Evolutionary conservation across 2,329 filamentous ascomycete genomes (phyloP), one percentile per base, ranked within the genome.

Genomic region (Aspergillus unguis): DNA sequence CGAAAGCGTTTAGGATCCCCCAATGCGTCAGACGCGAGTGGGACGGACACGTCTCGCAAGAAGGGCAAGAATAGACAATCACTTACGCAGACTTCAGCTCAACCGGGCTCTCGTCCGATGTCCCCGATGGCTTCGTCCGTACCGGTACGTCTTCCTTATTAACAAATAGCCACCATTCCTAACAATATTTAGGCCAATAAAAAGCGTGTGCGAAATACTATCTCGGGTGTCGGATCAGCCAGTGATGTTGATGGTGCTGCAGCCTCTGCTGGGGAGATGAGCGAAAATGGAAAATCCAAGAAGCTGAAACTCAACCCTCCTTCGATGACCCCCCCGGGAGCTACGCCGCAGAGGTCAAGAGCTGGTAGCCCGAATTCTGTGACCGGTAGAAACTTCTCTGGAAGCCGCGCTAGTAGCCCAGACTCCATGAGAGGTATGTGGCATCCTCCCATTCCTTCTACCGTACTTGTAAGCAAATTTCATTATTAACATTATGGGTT

Each of bases 1-100:
- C 81, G 92, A 48, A 96, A 96, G 75, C 85, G 92, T 29, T 82
- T 89, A 31, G 90, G 91, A 17, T 96, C 91, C 11, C 90, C 92
- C 3, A 87, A 92, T 58, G 80, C 88, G 31, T 96, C 91, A 2
- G 92, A 97, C 68, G 90, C 90, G 7, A 95, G 90, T 68, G 92
- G 90, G 48, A 95, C 92, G 62, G 92, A 97, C 69, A 92, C 89
- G 0, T 84, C 85, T 26, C 86, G 87, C 59, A 91, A 94, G 74
- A 90, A 89, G 75, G 83, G 81, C 68, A 83, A 87, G 66, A 88
- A 86, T 75, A 87, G 87, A 67, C 80, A 83, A 56, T 58, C 60
- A 8, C 52, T 63, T 4, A 58, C 65, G n/a, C 69, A 70, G 44
- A 54, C 63, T 25, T 58, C 62, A 10, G 60, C 67, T 28, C 69